Percentiles rank a stretch among this genome's conserved stretches.
These are phyloP conservation scores for Arthrocladium fulminans DNA, from an alignment of 2,329 filamentous ascomycete species.

Conservation along the genomic window DNA sequence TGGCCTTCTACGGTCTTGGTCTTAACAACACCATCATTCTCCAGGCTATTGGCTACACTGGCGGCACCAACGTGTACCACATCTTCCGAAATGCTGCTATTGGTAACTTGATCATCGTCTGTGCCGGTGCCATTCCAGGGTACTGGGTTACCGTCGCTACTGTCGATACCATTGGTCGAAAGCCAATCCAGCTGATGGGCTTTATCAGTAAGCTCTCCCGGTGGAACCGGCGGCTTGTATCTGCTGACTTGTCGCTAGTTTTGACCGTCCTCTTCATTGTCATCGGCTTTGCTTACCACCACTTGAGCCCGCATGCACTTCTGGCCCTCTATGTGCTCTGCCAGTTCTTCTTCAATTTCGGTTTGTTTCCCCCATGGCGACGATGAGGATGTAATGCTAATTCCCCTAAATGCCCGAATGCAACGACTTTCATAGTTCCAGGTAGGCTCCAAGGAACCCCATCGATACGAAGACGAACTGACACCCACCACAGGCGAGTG, in stretches of 20 bases:
- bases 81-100: conserved; percentile 65
- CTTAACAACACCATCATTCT: conserved; percentile 70
- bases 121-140: conserved; percentile 69
- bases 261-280: conserved; percentile 55
- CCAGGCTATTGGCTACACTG: conserved; percentile 60
- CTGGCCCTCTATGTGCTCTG: conserved; percentile 55
- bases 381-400: too few relatives aligned
- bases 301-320: conserved; percentile 41
- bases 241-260: conserved; percentile 25
- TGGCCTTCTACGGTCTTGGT: conserved; percentile 55
- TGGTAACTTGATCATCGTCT: conserved; percentile 69
- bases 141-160: conserved; percentile 73
- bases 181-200: conserved; percentile 61
- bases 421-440: conserved; percentile 57
- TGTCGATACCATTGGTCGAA: conserved; percentile 66
- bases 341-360: conserved; percentile 60
- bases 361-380: too few relatives aligned
- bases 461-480: background rate
- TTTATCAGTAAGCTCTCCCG: conserved; percentile 37
- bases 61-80: conserved; percentile 56
- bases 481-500: conserved; percentile 44
- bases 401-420: too few relatives aligned
- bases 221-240: background rate
- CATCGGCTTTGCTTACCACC: conserved; percentile 52
- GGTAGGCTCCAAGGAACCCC: too few relatives aligned